phyloP scores from a whole-genome alignment of 345 rosid genomes.

The Isatis tinctoria region DNA sequence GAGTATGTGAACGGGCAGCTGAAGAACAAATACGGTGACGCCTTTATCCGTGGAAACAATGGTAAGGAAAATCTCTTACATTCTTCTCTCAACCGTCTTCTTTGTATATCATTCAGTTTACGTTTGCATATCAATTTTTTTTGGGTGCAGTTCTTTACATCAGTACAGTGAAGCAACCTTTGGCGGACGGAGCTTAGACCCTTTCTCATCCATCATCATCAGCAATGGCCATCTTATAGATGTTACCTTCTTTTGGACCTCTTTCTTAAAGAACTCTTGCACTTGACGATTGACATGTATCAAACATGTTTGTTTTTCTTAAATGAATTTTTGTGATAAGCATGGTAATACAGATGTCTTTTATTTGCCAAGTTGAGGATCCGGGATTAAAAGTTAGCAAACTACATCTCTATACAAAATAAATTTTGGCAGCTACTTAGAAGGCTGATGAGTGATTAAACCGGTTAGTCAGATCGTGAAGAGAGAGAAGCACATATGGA shows the following conservation, averaged over 20 bases:
- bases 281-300: conserved; percentile 14
- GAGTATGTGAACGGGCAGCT: conserved; percentile 93
- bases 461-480: background rate
- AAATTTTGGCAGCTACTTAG: background rate
- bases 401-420: background rate
- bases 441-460: background rate
- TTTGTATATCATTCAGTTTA: background rate
- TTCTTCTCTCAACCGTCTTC: background rate
- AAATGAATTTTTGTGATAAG: background rate
- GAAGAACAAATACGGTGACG: conserved; percentile 92
- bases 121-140: background rate
- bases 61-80: conserved; percentile 34
- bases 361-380: background rate
- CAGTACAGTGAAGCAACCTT: conserved; percentile 77
- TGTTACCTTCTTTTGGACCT: conserved; percentile 7
- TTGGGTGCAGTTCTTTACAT: conserved; percentile 78
- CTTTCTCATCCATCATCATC: conserved; percentile 9
- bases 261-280: background rate
- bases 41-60: conserved; percentile 94
- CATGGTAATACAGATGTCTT: background rate
- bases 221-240: conserved; percentile 11
- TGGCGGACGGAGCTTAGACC: conserved; percentile 67
- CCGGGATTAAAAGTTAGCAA: background rate
- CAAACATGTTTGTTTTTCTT: conserved; percentile 13
- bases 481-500: background rate